These are phyloP conservation scores for Chalaropsis thielavioides DNA, from an alignment of 2,329 filamentous ascomycete species.

Conservation along the genomic window DNA sequence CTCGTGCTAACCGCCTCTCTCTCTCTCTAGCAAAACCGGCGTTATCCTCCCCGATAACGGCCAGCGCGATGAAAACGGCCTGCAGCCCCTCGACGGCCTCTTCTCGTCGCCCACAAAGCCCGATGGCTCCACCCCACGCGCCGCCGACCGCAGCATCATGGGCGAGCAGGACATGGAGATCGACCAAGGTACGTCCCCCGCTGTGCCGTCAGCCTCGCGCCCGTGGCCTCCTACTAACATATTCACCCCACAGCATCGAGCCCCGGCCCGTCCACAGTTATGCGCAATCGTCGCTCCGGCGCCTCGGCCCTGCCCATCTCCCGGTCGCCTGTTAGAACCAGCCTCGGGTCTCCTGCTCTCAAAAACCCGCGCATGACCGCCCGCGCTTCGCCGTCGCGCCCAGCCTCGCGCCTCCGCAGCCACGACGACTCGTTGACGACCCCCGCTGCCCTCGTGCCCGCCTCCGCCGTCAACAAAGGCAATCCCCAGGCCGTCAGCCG, in stretches of 20 bases:
- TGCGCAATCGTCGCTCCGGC: constrained; percentile 37
- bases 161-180: constrained; percentile 40
- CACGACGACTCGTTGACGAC: background rate
- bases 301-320: constrained; percentile 34
- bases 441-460: background rate
- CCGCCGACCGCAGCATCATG: constrained; percentile 23
- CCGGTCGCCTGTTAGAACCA: constrained; percentile 49
- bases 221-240: background rate
- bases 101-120: constrained; percentile 71
- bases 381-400: constrained; percentile 31
- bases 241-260: constrained; percentile 30
- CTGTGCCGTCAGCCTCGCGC: background rate
- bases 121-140: constrained; percentile 22
- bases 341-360: constrained; percentile 45
- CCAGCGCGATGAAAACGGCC: constrained; percentile 75
- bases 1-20: background rate
- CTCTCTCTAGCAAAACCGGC: constrained; percentile 62
- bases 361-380: constrained; percentile 41
- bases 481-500: constrained; percentile 33
- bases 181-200: constrained; percentile 20
- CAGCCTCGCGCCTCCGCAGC: background rate
- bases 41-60: constrained; percentile 65
- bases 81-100: constrained; percentile 74
- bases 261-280: constrained; percentile 38
- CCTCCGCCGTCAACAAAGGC: background rate